Evolutionary conservation across 1,284 basidiomycete species (phyloP), one percentile per base, ranked within the genome.

Genomic region (Filobasidium uniguttulatum): DNA sequence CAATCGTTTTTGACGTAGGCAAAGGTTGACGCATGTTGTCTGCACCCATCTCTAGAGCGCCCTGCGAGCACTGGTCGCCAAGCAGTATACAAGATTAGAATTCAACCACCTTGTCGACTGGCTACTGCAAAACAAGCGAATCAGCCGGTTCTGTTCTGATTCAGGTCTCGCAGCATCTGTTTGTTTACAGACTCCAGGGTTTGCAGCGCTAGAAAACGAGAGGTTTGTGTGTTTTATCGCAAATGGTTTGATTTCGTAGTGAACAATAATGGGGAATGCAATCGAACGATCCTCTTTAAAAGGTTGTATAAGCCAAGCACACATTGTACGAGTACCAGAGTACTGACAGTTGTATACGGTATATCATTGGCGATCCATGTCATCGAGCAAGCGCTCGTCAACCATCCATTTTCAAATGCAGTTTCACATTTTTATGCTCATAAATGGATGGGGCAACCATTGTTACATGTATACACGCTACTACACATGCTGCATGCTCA

Each of bases 91-190:
- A 23, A 49, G 53, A 9, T 40, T 38, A 17, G 53, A 54, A 19
- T n/a, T 45, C 5, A 54, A 54, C 28, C 44, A 51, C 14, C 40
- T 54, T 2, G 29, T 54, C 2, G 28, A 44, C 10, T 29, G 44
- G 19, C 40, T 54, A n/a, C 7, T 50, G 9, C 30, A 45, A 23
- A 17, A 26, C 17, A 25, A 35, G 3, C 28, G 36, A 3, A 44
- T 54, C 19, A 36, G 22, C 15, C 48, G 53, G 3, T 46, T 50
- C 23, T 49, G 40, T n/a, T 23, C 15, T 28, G 25, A 43, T 28
- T 3, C 3, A 23, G 15, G 15, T 3, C 10, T 28, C 26, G 12
- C 22, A 19, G 25, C 40, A 3, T 12, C 9, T 28, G n/a, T 43
- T 23, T 23, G 40, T 3, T 14, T 43, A 26, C 12, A 12, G 5